Base-by-base conservation (phyloP, 805 yeast species). In the Zygosaccharomyces pseudorouxii region DNA sequence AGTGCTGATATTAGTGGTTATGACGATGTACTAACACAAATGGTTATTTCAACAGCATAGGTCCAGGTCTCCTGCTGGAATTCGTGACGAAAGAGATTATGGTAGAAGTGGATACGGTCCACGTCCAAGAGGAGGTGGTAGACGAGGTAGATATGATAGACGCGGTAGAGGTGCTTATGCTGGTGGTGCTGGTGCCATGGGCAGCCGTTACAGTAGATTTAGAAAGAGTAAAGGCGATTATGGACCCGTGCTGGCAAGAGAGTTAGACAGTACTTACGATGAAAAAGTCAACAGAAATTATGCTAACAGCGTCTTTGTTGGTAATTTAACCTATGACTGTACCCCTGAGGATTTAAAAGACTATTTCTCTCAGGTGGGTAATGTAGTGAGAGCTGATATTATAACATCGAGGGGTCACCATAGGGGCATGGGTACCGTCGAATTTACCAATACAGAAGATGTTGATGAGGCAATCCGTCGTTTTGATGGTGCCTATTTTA, bases 351-450 rank as follows among this genome's bases (percentile, higher is more conserved):
- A 82, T 30, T 70, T 84, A 47, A 79, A 78, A 58, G 81, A 74
- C 20, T 73, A 78, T 54, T 84, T 84, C 64, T 68, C 73, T 14
- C 70, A 67, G 30, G 77, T 76, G 38, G 89, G 89, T 38, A 76
- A 73, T 20, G 83, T 89, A 46, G 74, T 81, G 18, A 77, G 86
- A 52, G 95, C 96, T 2, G 96, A 88, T 64, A 82, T 89, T 47
- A 83, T 88, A 37, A 81, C 82, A 3, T 75, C 78, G 49, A 79
- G 83, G 56, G 92, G 93, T 49, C 83, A 84, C 59, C 82, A 88
- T 62, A 75, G 90, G 68, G 95, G 95, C 53, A 84, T 84, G 90
- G 90, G 89, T 23, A 86, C 95, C 20, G 96, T 89, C 40, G 96
- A 89, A 66, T 89, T 83, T 59, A 71, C 79, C n/a, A 71, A 72